phyloP scores from a whole-genome alignment of 176 grass and related monocot genomes.

The Oryza glaberrima region DNA sequence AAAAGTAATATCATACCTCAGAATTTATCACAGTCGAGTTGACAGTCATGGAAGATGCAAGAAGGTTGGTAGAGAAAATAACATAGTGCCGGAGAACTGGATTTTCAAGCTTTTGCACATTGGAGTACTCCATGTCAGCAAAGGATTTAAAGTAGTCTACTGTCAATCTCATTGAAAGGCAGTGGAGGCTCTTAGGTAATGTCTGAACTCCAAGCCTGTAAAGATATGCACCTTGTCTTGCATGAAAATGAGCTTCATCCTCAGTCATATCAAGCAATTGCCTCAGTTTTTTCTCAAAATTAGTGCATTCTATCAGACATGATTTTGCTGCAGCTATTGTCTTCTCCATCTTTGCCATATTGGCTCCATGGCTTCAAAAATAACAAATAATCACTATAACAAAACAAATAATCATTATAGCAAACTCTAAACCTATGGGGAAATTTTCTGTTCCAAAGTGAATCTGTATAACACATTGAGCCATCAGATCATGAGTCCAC shows the following conservation, averaged over 20 bases:
- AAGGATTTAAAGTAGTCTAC: conserved; percentile 67
- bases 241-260: conserved; percentile 82
- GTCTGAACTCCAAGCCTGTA: conserved; percentile 67
- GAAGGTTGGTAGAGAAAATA: conserved; percentile 70
- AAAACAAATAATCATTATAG: conserved; percentile 12
- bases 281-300: conserved; percentile 74
- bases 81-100: conserved; percentile 58
- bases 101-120: conserved; percentile 53
- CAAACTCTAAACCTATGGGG: not conserved
- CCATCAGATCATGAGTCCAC: not conserved
- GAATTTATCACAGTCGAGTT: conserved; percentile 79
- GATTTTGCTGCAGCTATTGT: conserved; percentile 67
- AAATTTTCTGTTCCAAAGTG: conserved; percentile 10
- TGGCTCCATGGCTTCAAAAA: conserved; percentile 54
- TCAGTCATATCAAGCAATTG: conserved; percentile 76
- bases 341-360: conserved; percentile 64
- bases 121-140: conserved; percentile 38
- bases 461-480: not conserved
- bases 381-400: conserved; percentile 18
- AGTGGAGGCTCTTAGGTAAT: conserved; percentile 72
- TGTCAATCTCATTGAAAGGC: conserved; percentile 74
- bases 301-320: conserved; percentile 58
- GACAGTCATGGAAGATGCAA: conserved; percentile 71
- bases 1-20: conserved; percentile 52
- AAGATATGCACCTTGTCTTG: conserved; percentile 70